Evolutionary conservation across 169 alveolate species (phyloP), one percentile per base, ranked within the genome.

Genomic region (Besnoitia besnoiti): DNA sequence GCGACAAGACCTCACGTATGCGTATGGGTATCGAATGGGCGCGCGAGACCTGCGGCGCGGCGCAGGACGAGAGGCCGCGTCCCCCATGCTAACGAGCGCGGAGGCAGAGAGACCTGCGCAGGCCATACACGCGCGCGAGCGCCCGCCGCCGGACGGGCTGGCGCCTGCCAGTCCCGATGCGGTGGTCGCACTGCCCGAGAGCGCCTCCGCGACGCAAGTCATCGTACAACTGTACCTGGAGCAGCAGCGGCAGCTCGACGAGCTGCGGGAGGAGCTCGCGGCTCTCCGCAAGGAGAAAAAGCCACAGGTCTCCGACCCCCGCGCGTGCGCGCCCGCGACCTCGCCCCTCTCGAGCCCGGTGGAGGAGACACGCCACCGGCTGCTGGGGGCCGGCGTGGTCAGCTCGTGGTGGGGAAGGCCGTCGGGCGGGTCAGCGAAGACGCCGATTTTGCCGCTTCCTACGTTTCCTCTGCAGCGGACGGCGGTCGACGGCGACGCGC

Each of bases 161-260:
- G 4, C 5, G 3, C 27, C n/a, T 55, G 67, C 30, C 33, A 5
- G 30, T 5, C 67, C 24, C 30, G 67, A 55, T 1, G 27, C 67
- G 24, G n/a, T 55, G 33, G 67, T 55, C 30, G 5, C 67, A 0
- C 67, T 5, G 7, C 33, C 12, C 33, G 12, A 21, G 24, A 49
- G 24, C 59, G 7, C 16, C 30, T 55, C 82, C 24, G 8, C 5
- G 46, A 19, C 46, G 3, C 27, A 19, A 39, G 46, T 8, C 44
- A 27, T 73, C 12, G 82, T n/a, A 0, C 14, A 19, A 21, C 5
- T 73, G 47, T 19, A 27, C 7, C n/a, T n/a, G 44, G 46, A n/a
- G 46, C 82, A 73, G 46, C 44, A 30, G 82, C 39, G n/a, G 24
- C 82, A 73, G 82, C 82, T 73, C 46, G 82, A 73, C 24, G 47